Base-by-base conservation (phyloP, 139 green algal genomes). In the Gonium pectorale region DNA sequence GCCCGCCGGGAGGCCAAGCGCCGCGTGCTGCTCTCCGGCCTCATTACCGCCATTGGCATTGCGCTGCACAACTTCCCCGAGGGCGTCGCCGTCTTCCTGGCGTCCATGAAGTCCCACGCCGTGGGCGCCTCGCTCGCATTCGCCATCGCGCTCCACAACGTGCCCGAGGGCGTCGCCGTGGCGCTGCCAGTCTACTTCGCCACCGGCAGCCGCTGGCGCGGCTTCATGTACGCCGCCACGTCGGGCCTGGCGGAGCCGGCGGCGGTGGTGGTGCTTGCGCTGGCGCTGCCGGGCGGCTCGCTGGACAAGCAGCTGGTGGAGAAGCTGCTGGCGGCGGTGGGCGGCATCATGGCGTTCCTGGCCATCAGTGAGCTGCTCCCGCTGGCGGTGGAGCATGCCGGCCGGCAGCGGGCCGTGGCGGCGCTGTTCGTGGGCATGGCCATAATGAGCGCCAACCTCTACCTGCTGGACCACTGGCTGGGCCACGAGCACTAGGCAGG, bases 161-260 rank as follows among this genome's bases (percentile, higher is more conserved):
- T 98, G 54, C 95, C 95, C 17, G 91, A 96, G 77, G 96, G 95
- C 63, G 87, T 97, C 5, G 93, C 79, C 29, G 88, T 99, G 19
- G 95, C 96, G 17, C 90, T 99, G 87, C 96, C 96, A 8, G 93
- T 98, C 37, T 99, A 97, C 89, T 98, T 96, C 78, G 94, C 95
- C 15, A 99, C 96, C 0, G 86, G 86, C 43, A 82, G 63, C 24
- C 63, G 80, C 26, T 83, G 72, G 82, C 56, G 81, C 5, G 92
- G 92, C 59, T 91, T 95, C 79, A 82, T 91, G 68, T 91, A 89
- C 68, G 90, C 90, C n/a, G 74, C 77, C 13, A 29, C 83, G 1
- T 67, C 72, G 37, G 90, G 92, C 5, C 67, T 95, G 24, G 93
- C 93, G 52, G 93, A 96, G 88, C 93, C 93, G 0, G 67, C 91